Base-by-base conservation (phyloP, 78 protist genomes). In the Bodo saltans region DNA sequence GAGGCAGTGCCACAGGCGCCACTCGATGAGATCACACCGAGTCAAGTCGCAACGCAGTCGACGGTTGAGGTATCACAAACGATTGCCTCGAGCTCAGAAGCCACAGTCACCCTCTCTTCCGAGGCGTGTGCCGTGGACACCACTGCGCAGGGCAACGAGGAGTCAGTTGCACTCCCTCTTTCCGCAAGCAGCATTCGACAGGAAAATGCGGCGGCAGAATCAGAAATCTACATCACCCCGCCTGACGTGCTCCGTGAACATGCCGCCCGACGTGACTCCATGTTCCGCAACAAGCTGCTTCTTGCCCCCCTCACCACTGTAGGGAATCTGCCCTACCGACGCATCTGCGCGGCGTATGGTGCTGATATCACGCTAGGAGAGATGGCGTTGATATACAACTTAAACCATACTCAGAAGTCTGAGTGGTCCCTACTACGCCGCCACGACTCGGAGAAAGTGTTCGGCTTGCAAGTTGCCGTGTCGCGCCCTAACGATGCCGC, bases 301-400 rank as follows among this genome's bases (percentile, higher is more conserved):
- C 92, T 97, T 0, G 98, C 99, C 41, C 99, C 99, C 29, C 89
- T 97, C 40, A 97, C 99, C 4, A 97, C 99, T 17, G 98, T 97
- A 37, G 99, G 99, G 52, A 97, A 97, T 84, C 89, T 97, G 39
- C 99, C 99, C 26, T 97, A 95, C 90, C 94, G 99, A 17, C 72
- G 93, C 23, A n/a, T 95, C 38, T 92, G 97, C 86, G 88, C 85
- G 85, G 70, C 34, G 38, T 70, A 86, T 42, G 91, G 91, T 1
- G 83, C 27, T 0, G 96, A 96, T 79, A 85, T 95, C 83, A 96
- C 98, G 4, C 75, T 87, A 82, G 86, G 93, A 25, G 99, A 96
- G 78, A 96, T 96, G 99, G 98, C 96, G 12, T 39, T 94, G 53
- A 89, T 92, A 0, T 8, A 60, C 35, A 83, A 91, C 35, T 0